Percentiles rank a stretch among this genome's conserved stretches.
These are phyloP conservation scores for Cystobasidium slooffiae DNA, from an alignment of 1,284 basidiomycete species.

Conservation along the genomic window DNA sequence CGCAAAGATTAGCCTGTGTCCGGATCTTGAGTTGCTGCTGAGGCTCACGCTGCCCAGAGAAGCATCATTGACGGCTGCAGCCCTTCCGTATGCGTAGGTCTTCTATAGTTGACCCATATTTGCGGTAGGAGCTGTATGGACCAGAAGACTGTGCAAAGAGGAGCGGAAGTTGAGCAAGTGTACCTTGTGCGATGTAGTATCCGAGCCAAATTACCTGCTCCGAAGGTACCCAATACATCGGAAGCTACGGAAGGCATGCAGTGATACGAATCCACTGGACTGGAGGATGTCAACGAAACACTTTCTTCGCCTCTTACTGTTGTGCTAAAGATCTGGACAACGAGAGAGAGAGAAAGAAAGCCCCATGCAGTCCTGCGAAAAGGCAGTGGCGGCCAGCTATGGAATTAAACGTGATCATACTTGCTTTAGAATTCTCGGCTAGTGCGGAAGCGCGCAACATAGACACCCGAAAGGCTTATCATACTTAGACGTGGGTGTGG, in stretches of 20 bases:
- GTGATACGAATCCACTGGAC: neutral
- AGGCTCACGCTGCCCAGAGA: slow-evolving; percentile 46
- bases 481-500: too few species aligned
- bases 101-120: slow-evolving; percentile 45
- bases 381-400: too few species aligned
- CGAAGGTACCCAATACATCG: slow-evolving; percentile 45
- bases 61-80: slow-evolving; percentile 50
- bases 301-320: too few species aligned
- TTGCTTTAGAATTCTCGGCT: too few species aligned
- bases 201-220: slow-evolving; percentile 30
- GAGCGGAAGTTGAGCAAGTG: neutral
- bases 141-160: slow-evolving; percentile 19
- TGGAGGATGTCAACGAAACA: too few species aligned
- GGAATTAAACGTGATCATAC: too few species aligned
- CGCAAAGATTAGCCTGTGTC: neutral
- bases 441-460: too few species aligned
- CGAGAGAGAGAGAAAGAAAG: too few species aligned
- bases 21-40: neutral
- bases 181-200: neutral
- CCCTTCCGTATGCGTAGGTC: slow-evolving; percentile 37
- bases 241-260: slow-evolving; percentile 21
- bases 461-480: too few species aligned
- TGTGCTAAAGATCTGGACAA: too few species aligned
- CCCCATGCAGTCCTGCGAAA: too few species aligned
- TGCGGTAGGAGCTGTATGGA: slow-evolving; percentile 46